phyloP scores from a whole-genome alignment of 2,329 filamentous ascomycete species.

The Grosmannia huntii region DNA sequence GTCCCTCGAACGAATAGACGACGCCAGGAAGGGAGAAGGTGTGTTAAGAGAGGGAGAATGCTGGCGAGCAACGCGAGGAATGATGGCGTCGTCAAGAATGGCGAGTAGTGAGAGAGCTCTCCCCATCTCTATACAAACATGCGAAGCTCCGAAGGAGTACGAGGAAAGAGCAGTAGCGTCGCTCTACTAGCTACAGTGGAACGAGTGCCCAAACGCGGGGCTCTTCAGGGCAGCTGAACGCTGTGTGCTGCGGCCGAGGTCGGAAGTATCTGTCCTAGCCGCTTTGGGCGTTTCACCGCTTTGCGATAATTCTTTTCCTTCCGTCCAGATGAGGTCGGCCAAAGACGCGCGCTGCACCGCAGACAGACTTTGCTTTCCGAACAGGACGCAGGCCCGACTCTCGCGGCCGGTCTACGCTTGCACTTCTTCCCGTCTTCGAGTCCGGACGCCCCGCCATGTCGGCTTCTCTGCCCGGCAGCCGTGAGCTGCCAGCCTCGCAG shows the following conservation, averaged over 20 bases:
- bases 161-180: not conserved
- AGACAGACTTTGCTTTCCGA: too few relatives aligned
- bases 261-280: not conserved
- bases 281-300: not conserved
- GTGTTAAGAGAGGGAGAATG: not conserved
- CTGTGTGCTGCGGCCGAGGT: not conserved
- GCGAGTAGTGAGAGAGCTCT: not conserved
- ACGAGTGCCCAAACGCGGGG: not conserved
- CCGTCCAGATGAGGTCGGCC: not conserved
- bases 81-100: not conserved
- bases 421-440: not conserved
- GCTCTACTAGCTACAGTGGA: not conserved
- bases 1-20: too few relatives aligned
- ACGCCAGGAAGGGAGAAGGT: not conserved
- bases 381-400: too few relatives aligned
- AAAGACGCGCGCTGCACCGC: not conserved
- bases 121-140: not conserved
- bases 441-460: slow-evolving; percentile 36
- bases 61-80: not conserved
- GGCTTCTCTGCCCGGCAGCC: slow-evolving; percentile 50
- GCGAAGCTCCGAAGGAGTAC: not conserved
- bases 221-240: not conserved
- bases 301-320: not conserved
- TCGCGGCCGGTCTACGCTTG: too few relatives aligned
- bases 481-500: slow-evolving; percentile 81